Evolutionary conservation across 2,329 filamentous ascomycete genomes (phyloP).

Genomic region (Fragosphaeria purpurea): DNA sequence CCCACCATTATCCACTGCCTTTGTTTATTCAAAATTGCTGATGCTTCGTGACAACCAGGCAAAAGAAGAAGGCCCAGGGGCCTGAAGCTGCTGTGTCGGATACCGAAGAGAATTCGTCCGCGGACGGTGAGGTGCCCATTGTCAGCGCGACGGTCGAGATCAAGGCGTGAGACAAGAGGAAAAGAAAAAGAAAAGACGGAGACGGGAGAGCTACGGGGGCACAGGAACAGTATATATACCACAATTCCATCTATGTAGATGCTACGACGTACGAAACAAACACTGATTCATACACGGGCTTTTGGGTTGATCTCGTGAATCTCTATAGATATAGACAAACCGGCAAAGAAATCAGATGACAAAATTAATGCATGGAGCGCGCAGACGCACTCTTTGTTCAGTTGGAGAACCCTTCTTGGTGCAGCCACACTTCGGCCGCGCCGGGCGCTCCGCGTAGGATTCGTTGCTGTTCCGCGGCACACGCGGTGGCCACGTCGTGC

Average conservation of each 20-base stretch:
- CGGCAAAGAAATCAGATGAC: no score
- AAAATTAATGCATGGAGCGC: no score
- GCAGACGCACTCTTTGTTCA: background rate
- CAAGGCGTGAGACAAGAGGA: background rate
- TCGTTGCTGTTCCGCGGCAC: slow-evolving; percentile 4
- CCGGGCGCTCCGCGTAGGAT: slow-evolving; percentile 2
- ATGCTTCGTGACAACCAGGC: background rate
- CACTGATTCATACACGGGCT: no score
- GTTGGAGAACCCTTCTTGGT: slow-evolving; percentile 6
- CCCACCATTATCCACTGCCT: background rate
- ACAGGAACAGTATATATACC: no score
- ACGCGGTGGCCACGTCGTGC: background rate
- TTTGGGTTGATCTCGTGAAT: no score
- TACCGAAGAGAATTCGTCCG: background rate
- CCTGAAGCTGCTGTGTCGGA: background rate
- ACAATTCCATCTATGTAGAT: no score
- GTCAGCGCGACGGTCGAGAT: background rate
- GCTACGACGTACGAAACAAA: no score
- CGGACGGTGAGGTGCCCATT: background rate
- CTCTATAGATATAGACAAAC: no score
- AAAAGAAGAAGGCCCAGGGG: background rate
- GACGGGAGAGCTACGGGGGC: background rate
- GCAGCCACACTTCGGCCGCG: slow-evolving; percentile 8
- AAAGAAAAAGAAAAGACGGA: background rate
- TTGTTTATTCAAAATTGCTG: background rate